Percentiles rank a stretch among this genome's conserved stretches.
These are phyloP conservation scores for Amaranthus tricolor DNA, from an alignment of 179 eudicot species.

Conservation along the genomic window DNA sequence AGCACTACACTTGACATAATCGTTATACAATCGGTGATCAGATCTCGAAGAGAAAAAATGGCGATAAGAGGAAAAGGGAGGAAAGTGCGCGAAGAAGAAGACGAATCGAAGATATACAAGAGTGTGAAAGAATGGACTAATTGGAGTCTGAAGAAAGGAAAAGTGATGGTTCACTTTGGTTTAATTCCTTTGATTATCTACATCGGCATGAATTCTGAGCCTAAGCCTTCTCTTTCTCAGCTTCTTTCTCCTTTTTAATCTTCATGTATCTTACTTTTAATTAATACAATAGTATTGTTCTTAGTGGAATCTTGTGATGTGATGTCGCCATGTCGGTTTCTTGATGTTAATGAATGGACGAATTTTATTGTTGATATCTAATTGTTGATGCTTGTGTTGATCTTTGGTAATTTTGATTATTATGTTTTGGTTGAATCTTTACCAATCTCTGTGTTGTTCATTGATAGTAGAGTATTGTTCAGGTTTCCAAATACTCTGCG, in stretches of 20 bases:
- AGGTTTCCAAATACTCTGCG: too few relatives aligned
- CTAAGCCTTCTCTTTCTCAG: conserved; percentile 77
- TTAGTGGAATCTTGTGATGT: background rate
- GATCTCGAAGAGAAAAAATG: conserved; percentile 24
- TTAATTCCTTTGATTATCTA: conserved; percentile 74
- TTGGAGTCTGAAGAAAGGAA: conserved; percentile 73
- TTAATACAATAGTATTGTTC: background rate
- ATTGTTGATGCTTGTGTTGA: background rate
- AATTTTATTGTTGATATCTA: background rate
- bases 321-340: background rate
- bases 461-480: too few relatives aligned
- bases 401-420: too few relatives aligned
- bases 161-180: conserved; percentile 74
- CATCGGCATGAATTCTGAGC: conserved; percentile 89
- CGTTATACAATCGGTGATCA: conserved; percentile 1
- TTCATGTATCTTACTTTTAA: background rate
- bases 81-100: conserved; percentile 34
- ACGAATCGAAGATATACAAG: conserved; percentile 31
- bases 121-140: conserved; percentile 73
- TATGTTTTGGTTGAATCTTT: too few relatives aligned
- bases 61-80: conserved; percentile 39
- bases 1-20: too few relatives aligned
- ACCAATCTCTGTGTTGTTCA: too few relatives aligned
- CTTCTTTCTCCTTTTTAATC: conserved; percentile 72
- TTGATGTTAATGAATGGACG: background rate